A percentile compares a stretch with the other conserved stretches of the same genome.
Conservation (phyloP, 2,329 filamentous ascomycete genomes). For the Trichoderma arundinaceum region DNA sequence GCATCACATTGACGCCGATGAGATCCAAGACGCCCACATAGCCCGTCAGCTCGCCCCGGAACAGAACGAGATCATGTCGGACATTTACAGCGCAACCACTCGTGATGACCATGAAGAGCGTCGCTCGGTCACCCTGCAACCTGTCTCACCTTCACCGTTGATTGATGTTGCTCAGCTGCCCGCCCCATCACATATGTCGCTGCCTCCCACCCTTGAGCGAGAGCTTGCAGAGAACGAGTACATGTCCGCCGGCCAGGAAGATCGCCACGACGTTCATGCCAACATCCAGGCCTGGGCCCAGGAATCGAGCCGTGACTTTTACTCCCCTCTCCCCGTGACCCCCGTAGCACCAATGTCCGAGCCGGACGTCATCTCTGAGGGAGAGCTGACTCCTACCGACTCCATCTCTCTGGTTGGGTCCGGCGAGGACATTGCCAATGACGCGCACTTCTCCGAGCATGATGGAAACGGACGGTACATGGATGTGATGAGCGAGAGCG, state of each 20-base stretch:
- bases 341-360: conserved; percentile 57
- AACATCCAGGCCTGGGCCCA: conserved; percentile 71
- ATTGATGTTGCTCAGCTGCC: conserved; percentile 42
- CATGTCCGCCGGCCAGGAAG: conserved; percentile 58
- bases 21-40: conserved; percentile 47
- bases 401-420: conserved; percentile 61
- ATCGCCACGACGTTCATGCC: conserved; percentile 57
- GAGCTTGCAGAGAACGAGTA: conserved; percentile 52
- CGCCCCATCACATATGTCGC: conserved; percentile 32
- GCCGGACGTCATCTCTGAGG: conserved; percentile 57
- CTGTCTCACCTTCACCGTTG: conserved; percentile 37
- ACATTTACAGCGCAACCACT: conserved; percentile 65
- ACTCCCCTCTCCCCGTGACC: conserved; percentile 64
- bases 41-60: conserved; percentile 52
- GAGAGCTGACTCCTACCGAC: conserved; percentile 64
- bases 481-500: conserved; percentile 65
- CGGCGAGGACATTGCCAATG: conserved; percentile 54
- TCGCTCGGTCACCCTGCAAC: conserved; percentile 37
- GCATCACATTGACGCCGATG: conserved; percentile 57
- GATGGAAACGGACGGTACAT: conserved; percentile 50
- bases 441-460: conserved; percentile 47
- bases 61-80: conserved; percentile 56
- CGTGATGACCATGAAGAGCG: conserved; percentile 42
- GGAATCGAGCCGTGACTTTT: conserved; percentile 59
- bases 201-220: conserved; percentile 46